phyloP scores from a whole-genome alignment of 2,329 filamentous ascomycete genomes.

The Remersonia thermophila region DNA sequence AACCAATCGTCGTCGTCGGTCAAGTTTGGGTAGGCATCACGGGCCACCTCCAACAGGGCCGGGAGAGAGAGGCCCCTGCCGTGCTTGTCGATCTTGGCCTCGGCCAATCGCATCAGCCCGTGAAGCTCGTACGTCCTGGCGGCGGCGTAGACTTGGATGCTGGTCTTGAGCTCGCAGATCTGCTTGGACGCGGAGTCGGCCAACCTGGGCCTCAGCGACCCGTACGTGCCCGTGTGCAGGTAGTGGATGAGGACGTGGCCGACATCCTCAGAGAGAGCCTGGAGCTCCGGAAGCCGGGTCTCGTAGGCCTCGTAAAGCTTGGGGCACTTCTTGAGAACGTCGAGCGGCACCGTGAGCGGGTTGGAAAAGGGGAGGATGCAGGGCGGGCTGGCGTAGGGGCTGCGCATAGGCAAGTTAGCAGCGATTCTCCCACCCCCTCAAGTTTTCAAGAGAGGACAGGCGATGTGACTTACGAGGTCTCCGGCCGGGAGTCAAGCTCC shows the following conservation, averaged over 20 bases:
- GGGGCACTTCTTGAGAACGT: constrained; percentile 17
- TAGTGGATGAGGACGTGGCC: constrained; percentile 18
- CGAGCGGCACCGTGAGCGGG: constrained; percentile 15
- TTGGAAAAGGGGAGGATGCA: constrained; percentile 18
- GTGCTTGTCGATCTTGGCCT: constrained; percentile 15
- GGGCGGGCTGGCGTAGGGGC: constrained; percentile 16
- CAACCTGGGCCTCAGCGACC: constrained; percentile 16
- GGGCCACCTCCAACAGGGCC: constrained; percentile 15
- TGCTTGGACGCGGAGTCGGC: constrained; percentile 12
- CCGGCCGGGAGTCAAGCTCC: constrained; percentile 13
- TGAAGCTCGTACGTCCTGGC: constrained; percentile 17
- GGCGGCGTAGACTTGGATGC: constrained; percentile 16
- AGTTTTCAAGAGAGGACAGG: too few relatives aligned
- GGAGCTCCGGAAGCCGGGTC: constrained; percentile 14
- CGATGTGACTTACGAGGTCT: constrained; percentile 15
- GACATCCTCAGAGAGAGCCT: constrained; percentile 14
- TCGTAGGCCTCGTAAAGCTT: constrained; percentile 18
- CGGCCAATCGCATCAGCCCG: constrained; percentile 16
- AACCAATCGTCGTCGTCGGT: constrained; percentile 17
- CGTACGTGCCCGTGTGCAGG: constrained; percentile 18
- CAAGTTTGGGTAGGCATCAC: constrained; percentile 17
- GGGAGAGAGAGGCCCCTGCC: constrained; percentile 16
- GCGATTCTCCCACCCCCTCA: too few relatives aligned
- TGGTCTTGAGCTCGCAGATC: constrained; percentile 17
- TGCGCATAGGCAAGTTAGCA: constrained; percentile 1